Base-by-base conservation (phyloP, 2,329 filamentous ascomycete genomes). In the Trichoderma sp. region DNA sequence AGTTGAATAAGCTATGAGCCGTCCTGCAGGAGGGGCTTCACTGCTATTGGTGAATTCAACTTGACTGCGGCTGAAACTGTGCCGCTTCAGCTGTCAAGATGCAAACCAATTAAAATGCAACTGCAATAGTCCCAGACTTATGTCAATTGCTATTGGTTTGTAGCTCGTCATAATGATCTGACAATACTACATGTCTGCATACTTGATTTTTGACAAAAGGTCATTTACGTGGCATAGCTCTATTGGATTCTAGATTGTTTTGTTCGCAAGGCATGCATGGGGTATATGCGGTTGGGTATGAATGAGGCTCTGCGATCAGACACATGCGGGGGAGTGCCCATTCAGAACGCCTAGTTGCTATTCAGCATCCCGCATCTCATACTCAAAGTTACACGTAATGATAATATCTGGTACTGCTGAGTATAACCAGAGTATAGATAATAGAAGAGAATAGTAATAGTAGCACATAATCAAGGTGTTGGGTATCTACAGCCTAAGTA, bases 341-440 rank as follows among this genome's bases (percentile, higher is more conserved):
- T 18, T 45, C 38, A 45, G 38, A 45, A 18, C 38, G 38, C 16
- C 38, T 0, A 45, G 38, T 45, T 45, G 16, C 38, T 18, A 45
- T 45, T 18, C 38, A 45, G 38, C 38, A 45, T 45, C 38, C 38
- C 38, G 38, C 38, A 45, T 45, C 38, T 8, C 38, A 45, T 18
- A 8, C 16, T 18, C 16, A 45, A 9, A 45, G 5, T 8, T 45
- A 45, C 38, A 45, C 16, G 16, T 45, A 45, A 45, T 45, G 38
- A 18, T 45, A 45, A 45, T 16, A 45, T 18, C 38, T 18, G 38
- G 6, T 18, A 18, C 16, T 41, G 3, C 6, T 41, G 3, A 18
- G 16, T 41, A 16, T 41, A 41, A 41, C 8, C 14, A 41, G 2
- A 41, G 38, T 41, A 41, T 89, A 62, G 1, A 94, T 89, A 62